Conservation (phyloP, 2,329 filamentous ascomycete species). For the Trichoderma guizhouense region DNA sequence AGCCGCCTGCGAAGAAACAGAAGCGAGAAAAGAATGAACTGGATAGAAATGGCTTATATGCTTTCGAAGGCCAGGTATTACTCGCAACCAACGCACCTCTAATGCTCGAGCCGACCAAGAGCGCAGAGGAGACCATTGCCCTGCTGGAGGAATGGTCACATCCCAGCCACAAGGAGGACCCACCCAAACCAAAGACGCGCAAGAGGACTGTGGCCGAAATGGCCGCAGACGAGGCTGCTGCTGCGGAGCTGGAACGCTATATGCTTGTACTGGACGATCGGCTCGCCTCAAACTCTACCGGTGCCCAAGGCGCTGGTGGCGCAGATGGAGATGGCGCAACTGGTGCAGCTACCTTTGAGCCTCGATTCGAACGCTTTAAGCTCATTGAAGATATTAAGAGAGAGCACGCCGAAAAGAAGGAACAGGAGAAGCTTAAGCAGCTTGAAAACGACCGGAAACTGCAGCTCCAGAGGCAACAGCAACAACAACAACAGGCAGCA, state of each 20-base stretch:
- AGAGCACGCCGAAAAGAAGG: constrained; percentile 72
- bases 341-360: constrained; percentile 72
- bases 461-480: constrained; percentile 43
- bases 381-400: constrained; percentile 79
- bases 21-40: constrained; percentile 73
- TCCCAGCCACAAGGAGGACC: constrained; percentile 70
- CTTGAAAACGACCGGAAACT: constrained; percentile 56
- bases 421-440: constrained; percentile 69
- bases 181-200: constrained; percentile 80
- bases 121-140: constrained; percentile 63
- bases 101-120: constrained; percentile 72
- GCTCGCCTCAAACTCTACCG: constrained; percentile 58
- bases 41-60: constrained; percentile 68
- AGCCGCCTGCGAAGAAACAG: constrained; percentile 60
- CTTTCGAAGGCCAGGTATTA: constrained; percentile 73
- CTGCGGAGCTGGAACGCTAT: constrained; percentile 83
- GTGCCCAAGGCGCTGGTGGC: constrained; percentile 54
- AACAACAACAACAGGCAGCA: constrained; percentile 41
- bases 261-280: constrained; percentile 92
- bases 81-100: constrained; percentile 71
- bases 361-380: constrained; percentile 88
- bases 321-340: constrained; percentile 71
- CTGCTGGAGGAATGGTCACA: constrained; percentile 71
- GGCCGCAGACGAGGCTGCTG: constrained; percentile 88
- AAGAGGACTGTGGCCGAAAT: constrained; percentile 94